Conservation (phyloP, 2,329 filamentous ascomycete genomes). For the Cladorrhinum sp. region DNA sequence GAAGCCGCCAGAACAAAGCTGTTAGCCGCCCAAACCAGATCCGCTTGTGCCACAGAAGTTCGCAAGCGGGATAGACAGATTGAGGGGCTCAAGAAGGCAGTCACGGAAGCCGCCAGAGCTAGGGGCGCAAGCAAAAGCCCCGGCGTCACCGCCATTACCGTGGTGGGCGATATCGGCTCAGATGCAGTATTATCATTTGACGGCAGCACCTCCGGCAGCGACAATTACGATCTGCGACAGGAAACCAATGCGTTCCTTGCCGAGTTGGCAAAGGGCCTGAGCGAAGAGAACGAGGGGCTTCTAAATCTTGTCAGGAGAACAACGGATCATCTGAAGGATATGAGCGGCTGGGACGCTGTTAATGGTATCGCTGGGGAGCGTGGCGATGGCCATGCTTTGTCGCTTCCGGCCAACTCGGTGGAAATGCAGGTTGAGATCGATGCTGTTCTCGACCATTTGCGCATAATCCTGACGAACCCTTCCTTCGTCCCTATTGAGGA, state of each 20-base stretch:
- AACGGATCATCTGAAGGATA: constrained; percentile 66
- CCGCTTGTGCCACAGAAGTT: constrained; percentile 85
- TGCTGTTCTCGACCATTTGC: constrained; percentile 73
- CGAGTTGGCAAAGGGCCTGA: constrained; percentile 74
- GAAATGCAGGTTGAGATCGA: constrained; percentile 75
- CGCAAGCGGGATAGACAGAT: constrained; percentile 88
- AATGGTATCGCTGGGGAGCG: constrained; percentile 10
- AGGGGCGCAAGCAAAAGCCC: constrained; percentile 55
- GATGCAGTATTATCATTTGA: constrained; percentile 8
- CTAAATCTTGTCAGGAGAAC: constrained; percentile 70
- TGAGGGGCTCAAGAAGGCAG: constrained; percentile 81
- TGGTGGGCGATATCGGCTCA: constrained; percentile 48
- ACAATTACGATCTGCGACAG: constrained; percentile 68
- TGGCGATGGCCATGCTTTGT: constrained; percentile 29
- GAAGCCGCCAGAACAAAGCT: constrained; percentile 77
- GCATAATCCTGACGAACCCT: constrained; percentile 84
- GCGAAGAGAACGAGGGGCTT: constrained; percentile 87
- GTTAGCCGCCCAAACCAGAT: constrained; percentile 76
- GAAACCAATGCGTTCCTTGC: constrained; percentile 93
- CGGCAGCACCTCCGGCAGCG: constrained; percentile 33
- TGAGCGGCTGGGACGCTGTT: constrained; percentile 55
- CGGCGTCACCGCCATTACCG: constrained; percentile 54
- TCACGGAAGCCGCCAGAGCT: constrained; percentile 66
- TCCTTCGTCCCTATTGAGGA: constrained; percentile 96
- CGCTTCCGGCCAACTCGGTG: constrained; percentile 45